Percentiles rank a stretch among this genome's conserved stretches.
Evolutionary conservation across 495 filamentous ascomycete species (phyloP).

Genomic region (Penicillium psychrofluorescens): DNA sequence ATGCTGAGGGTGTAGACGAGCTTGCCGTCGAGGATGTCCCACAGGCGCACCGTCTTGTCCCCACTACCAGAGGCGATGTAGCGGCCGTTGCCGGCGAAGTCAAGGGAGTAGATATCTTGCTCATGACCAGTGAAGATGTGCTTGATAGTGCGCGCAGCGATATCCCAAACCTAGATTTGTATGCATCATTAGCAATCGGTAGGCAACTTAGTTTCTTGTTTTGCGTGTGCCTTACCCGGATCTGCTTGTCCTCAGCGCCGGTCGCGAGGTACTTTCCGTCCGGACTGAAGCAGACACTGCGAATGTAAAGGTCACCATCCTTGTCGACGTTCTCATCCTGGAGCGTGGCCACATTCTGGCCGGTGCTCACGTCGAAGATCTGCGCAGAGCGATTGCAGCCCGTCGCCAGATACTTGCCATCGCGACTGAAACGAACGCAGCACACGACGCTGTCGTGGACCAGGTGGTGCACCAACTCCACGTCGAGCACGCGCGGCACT

Average conservation of each 20-base stretch:
- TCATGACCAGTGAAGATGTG: slow-evolving; percentile 81
- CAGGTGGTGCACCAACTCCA: slow-evolving; percentile 81
- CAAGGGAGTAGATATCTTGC: slow-evolving; percentile 90
- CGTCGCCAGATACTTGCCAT: slow-evolving; percentile 83
- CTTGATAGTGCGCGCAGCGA: slow-evolving; percentile 63
- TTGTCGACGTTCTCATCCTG: slow-evolving; percentile 81
- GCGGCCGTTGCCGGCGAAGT: slow-evolving; percentile 79
- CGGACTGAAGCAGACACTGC: slow-evolving; percentile 89
- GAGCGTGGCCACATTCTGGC: slow-evolving; percentile 69
- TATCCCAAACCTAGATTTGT: slow-evolving; percentile 75
- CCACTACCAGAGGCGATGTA: slow-evolving; percentile 86
- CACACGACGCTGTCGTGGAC: slow-evolving; percentile 84
- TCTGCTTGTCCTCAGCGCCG: slow-evolving; percentile 86
- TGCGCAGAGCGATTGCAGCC: slow-evolving; percentile 85
- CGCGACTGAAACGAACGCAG: slow-evolving; percentile 83
- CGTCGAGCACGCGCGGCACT: slow-evolving; percentile 75
- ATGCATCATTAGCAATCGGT: slow-evolving; percentile 1
- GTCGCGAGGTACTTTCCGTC: slow-evolving; percentile 85
- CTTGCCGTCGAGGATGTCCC: slow-evolving; percentile 73
- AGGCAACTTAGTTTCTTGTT: not conserved
- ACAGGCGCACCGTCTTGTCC: slow-evolving; percentile 80
- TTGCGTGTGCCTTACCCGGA: slow-evolving; percentile 54
- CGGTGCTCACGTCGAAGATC: slow-evolving; percentile 78
- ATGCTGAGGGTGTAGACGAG: slow-evolving; percentile 73
- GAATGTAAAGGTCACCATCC: slow-evolving; percentile 79